Evolutionary conservation across 108 stramenopile genomes (phyloP), one percentile per base, ranked within the genome.

Genomic region (Skeletonema potamos): DNA sequence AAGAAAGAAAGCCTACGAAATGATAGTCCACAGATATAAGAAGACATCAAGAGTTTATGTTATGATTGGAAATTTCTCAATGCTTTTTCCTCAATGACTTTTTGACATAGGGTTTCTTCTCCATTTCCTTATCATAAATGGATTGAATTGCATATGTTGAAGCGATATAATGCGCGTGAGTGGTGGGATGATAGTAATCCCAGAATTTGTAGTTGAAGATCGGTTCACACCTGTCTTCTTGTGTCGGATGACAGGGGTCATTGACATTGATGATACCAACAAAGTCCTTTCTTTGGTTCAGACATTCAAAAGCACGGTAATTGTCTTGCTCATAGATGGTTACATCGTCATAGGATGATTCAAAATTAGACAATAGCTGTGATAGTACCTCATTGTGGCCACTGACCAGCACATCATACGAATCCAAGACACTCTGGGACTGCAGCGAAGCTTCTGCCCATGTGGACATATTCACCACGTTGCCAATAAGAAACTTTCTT

Each of bases 121-220:
- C 58, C 17, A 17, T 27, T 30, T 32, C 59, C 28, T 46, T 61
- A 0, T 61, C 28, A 22, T 61, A 28, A 51, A 70, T 70, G 8
- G 9, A 59, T 17, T 70, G 70, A 8, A 61, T 3, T 9, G 59
- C 70, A 22, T 3, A 46, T 41, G 60, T 70, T 26, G 70, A 70
- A 59, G 60, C 70, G 18, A 70, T 29, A 12, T 60, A 43, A 46
- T 70, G 58, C 2, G 58, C 58, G 18, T 60, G 58, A 37, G 69
- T 61, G 2, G 59, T 70, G 8, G 70, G 69, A 44, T 70, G 59
- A 15, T 70, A 61, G 9, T 46, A 61, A 30, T 70, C 70, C 70
- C 70, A 70, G 30, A 70, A 61, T 10, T 24, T 61, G 39, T 61
- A 62, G 37, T 30, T 51, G 18, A 61, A 60, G 10, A 61, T 33